These are phyloP conservation scores for Aspergillus egyptiacus DNA, from an alignment of 495 filamentous ascomycete species.

Conservation along the genomic window DNA sequence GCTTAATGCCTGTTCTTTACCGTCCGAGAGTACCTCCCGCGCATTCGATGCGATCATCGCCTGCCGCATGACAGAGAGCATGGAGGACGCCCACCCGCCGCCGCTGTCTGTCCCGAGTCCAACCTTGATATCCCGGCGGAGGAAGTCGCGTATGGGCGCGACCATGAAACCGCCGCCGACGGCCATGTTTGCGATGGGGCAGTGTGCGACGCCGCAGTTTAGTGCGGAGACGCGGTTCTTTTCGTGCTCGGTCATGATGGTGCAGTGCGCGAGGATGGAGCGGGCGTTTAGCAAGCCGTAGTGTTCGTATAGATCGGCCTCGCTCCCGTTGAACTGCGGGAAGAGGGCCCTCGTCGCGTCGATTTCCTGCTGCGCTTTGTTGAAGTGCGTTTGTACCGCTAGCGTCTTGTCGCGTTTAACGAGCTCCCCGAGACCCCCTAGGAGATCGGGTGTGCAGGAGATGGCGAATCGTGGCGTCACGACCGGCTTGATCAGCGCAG, in stretches of 20 bases:
- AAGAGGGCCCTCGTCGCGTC: constrained; percentile 45
- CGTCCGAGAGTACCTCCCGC: constrained; percentile 42
- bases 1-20: constrained; percentile 42
- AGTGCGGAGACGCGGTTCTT: constrained; percentile 39
- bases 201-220: constrained; percentile 56
- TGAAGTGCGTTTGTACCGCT: constrained; percentile 61
- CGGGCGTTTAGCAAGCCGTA: constrained; percentile 49
- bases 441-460: constrained; percentile 47
- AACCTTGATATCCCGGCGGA: constrained; percentile 55
- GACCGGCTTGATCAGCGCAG: constrained; percentile 46
- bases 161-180: constrained; percentile 54
- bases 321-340: constrained; percentile 41
- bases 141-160: constrained; percentile 50
- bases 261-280: constrained; percentile 61
- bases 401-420: constrained; percentile 45
- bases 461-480: constrained; percentile 63
- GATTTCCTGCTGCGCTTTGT: constrained; percentile 54
- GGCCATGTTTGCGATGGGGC: constrained; percentile 58
- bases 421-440: constrained; percentile 48
- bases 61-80: constrained; percentile 53
- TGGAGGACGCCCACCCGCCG: constrained; percentile 56
- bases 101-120: constrained; percentile 62
- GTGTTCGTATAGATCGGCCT: constrained; percentile 50
- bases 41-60: constrained; percentile 58
- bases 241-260: constrained; percentile 51